Evolutionary conservation across 768 basidiomycete species (phyloP), one percentile per base, ranked within the genome.

Genomic region (Lactifluus hygrophoroides): DNA sequence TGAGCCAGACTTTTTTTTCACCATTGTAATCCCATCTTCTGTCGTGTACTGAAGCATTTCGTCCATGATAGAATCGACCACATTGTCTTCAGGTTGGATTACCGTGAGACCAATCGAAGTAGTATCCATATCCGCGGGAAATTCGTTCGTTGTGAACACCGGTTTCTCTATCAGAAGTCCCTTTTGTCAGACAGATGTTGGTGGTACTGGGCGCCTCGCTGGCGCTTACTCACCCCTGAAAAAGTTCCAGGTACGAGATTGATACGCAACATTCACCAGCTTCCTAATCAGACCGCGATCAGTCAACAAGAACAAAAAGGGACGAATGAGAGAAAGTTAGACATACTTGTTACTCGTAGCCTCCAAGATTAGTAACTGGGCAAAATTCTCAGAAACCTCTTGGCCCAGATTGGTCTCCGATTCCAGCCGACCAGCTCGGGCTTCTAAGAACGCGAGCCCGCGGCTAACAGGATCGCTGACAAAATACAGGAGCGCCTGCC

Each of bases 301-400:
- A 30, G n/a, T 43, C 45, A 5, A 19, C 17, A 38, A 47, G 16
- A 23, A 47, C 54, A 5, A n/a, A 9, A 17, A 0, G 37, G 5
- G 23, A 19, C 2, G 25, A 14, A 21, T 44, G 42, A 14, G 19
- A 5, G 11, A 55, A 42, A 35, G 10, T 9, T 5, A 13, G 1
- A 62, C 72, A 51, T 58, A 79, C 80, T 61, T 66, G 63, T 82
- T 72, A 9, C 68, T 63, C 0, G 80, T 83, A 1, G 74, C 70
- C 54, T 85, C 83, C 14, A 81, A 68, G 40, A 84, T 80, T 6
- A 85, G 70, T 6, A 85, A 73, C 61, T 83, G 81, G 4, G 81
- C 75, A 56, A 83, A 83, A 63, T 83, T 83, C 65, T 83, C 81
- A 30, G 71, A 61, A 21, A 81, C 62, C 17, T 69, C 63, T 1